Base-by-base conservation (phyloP, 306 rosid species). In the Geum urbanum region DNA sequence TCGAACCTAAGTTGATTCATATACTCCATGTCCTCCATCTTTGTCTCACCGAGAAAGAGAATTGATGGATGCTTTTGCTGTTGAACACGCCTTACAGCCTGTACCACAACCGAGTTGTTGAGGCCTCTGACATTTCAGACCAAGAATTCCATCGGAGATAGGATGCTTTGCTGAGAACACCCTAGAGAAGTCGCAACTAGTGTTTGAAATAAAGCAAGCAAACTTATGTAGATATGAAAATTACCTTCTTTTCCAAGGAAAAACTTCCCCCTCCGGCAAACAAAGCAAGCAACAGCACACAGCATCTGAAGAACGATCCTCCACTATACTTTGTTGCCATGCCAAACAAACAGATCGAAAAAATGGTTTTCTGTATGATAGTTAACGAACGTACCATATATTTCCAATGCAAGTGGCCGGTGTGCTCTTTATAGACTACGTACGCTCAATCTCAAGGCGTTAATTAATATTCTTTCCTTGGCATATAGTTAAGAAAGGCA, bases 401-500 rank as follows among this genome's bases (percentile, higher is more conserved):
- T 55, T 10, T 55, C 15, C 19, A 53, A 53, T 53, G 32, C 18
- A 53, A 24, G 7, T 53, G n/a, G n/a, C n/a, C n/a, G 24, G 39
- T 27, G 1, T 47, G 41, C 1, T 7, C 60, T 60, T 47, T 72
- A 61, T 72, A 59, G 61, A 22, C 48, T 19, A 18, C 18, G 37
- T 18, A 10, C 32, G 32, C 61, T 22, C 59, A 0, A 9, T 4
- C 32, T 9, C 2, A 22, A 62, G 20, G 9, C 5, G 22, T 77
- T 76, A 27, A 27, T 77, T 76, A 27, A 27, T 27, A 84, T 87
- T 81, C 89, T 77, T 86, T 84, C 22, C 94, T 84, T 87, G 66
- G 46, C 63, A 74, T 57, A 44, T 57, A 44, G 44, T 66, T 61
- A 67, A 68, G 32, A 78, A 84, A 84, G 91, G 74, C 67, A 66